phyloP scores from a whole-genome alignment of 306 rosid species.

The Betula pendula region DNA sequence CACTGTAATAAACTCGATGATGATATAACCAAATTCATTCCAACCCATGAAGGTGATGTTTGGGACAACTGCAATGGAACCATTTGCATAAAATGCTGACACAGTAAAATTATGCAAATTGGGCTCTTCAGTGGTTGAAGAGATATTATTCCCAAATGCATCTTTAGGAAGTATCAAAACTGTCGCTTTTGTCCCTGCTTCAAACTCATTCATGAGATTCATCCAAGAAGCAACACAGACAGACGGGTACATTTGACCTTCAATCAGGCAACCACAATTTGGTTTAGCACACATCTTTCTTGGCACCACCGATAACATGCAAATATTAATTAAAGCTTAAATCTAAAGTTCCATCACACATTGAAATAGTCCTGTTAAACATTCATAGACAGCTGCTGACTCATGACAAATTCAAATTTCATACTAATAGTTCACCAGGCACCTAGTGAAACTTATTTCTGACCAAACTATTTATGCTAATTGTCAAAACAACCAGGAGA shows the following conservation, averaged over 20 bases:
- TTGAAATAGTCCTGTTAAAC: neutral
- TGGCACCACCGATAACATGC: neutral
- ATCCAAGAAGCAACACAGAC: constrained; percentile 78
- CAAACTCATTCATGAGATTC: constrained; percentile 53
- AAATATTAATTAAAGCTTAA: neutral
- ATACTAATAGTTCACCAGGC: neutral
- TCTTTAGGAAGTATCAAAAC: constrained; percentile 67
- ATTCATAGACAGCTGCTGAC: neutral
- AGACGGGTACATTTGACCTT: constrained; percentile 70
- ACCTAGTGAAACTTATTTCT: neutral
- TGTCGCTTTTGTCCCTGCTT: constrained; percentile 66
- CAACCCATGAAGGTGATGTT: constrained; percentile 60
- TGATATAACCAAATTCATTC: constrained; percentile 64
- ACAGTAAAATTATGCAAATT: constrained; percentile 50
- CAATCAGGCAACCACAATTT: constrained; percentile 20
- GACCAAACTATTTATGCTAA: neutral
- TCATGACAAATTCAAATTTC: neutral
- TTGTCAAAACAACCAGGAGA: too few relatives aligned
- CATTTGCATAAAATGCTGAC: constrained; percentile 47
- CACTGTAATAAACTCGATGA: constrained; percentile 52
- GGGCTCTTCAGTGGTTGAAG: constrained; percentile 44
- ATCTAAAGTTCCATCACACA: constrained; percentile 1
- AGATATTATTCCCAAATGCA: constrained; percentile 79
- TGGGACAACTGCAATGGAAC: constrained; percentile 45
- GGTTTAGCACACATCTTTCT: neutral